Base-by-base conservation (phyloP, 2,329 filamentous ascomycete genomes). In the Harringtonia lauricola region DNA sequence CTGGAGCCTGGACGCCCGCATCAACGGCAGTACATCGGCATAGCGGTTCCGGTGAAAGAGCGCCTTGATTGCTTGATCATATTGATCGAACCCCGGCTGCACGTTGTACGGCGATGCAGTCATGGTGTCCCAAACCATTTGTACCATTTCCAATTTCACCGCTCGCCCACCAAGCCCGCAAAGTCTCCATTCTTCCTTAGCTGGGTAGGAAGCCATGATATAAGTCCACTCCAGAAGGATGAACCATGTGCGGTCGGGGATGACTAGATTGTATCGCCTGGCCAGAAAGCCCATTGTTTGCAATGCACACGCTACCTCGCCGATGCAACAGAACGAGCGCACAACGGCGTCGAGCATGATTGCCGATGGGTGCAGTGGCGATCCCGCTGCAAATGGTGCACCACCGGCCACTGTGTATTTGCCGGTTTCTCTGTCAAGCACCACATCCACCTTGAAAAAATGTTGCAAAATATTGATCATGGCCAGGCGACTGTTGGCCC, bases 201-300 rank as follows among this genome's bases (percentile, higher is more conserved):
- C 59, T 39, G 59, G 61, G 45, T 61, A 66, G 35, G 55, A 64
- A 48, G 57, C 63, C 34, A 79, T 66, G 10, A 84, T 64, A 52
- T 77, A 81, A 0, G 81, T 71, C 73, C 82, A 85, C 47, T 76
- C 68, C 15, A 89, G 64, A 3, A 90, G 60, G 43, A 80, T 73
- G 8, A 69, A 67, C 85, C 86, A 90, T 17, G 78, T 67, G 6
- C 67, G 56, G 8, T 56, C 52, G 0, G 76, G 62, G 31, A 90
- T 76, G 1, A 64, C 49, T 21, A 90, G 61, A 2, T 63, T 49
- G 59, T 83, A 85, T 8, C 65, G 64, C 1, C 61, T 61, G 0
- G 83, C 81, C 39, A 89, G 58, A 51, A 74, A 74, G 47, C 83
- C 71, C 13, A 88, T 61, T 1, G 83, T 54, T 34, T 72, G 67